phyloP scores from a whole-genome alignment of 345 rosid species.

The Mallotus nudiflorus region DNA sequence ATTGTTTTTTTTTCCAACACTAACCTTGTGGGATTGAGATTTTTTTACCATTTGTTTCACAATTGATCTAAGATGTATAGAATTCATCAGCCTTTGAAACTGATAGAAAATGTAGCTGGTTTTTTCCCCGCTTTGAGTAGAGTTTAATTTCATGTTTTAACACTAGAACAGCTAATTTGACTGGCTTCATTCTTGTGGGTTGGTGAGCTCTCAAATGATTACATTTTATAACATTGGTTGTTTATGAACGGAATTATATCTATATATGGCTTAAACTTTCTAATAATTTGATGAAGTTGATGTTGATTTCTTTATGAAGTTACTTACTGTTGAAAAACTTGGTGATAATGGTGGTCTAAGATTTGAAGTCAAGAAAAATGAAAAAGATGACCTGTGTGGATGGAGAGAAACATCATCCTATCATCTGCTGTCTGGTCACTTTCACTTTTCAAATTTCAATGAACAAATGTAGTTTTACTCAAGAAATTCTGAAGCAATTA shows the following conservation, averaged over 20 bases:
- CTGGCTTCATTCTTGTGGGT: neutral
- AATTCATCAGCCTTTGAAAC: neutral
- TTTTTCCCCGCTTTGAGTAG: neutral
- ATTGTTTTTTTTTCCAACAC: constrained; percentile 3
- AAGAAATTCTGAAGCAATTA: too few species aligned
- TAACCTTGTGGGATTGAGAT: neutral
- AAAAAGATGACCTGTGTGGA: too few species aligned
- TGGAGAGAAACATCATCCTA: too few species aligned
- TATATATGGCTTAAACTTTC: neutral
- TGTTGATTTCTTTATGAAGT: neutral
- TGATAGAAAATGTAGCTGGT: neutral
- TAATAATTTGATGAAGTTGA: neutral
- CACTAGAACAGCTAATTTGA: neutral
- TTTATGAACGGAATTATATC: neutral
- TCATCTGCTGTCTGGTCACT: too few species aligned
- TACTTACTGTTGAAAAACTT: neutral
- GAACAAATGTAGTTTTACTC: too few species aligned
- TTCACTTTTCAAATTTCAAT: too few species aligned
- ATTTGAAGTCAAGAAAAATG: too few species aligned
- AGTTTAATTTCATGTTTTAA: neutral
- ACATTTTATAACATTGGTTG: neutral
- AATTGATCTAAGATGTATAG: constrained; percentile 2
- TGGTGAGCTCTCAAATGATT: neutral
- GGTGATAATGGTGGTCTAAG: too few species aligned
- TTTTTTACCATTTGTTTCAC: constrained; percentile 1